Evolutionary conservation across 306 rosid species (phyloP), one percentile per base, ranked within the genome.

Genomic region (Clitoria ternatea): DNA sequence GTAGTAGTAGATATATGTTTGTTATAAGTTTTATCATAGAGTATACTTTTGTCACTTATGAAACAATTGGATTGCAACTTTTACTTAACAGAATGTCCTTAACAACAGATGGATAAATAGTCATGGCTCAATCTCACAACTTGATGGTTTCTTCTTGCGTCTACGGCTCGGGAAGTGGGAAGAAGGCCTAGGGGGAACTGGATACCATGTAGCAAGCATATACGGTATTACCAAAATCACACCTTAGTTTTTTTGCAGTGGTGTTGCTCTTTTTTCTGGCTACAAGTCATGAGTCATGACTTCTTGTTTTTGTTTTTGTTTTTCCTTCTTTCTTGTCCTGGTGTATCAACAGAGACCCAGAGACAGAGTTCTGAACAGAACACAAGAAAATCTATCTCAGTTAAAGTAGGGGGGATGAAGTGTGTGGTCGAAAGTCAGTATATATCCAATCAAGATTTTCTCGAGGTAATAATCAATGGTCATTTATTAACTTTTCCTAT

Each of bases 161-260:
- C 70, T 94, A 71, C 82, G 95, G 88, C 90, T 94, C 17, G 91
- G 99, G 78, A 89, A 89, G 81, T 83, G 90, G 92, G 91, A 91
- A 89, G 92, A 83, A 81, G 97, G 91, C 17, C 81, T 72, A 15
- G 89, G 89, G 22, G 87, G 96, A 74, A 84, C 96, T 37, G 90
- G 95, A 77, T 94, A 94, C 79, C 74, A 86, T 73, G 97, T 94
- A 70, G 97, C 96, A 78, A 81, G 78, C 68, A 83, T 94, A 80
- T 83, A 80, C 47, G 99, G 99, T 94, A 87, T 71, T 66, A 35
- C 61, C 29, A 77, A 67, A 72, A 45, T 37, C 13, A 14, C 17
- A 27, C 60, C 52, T 44, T 77, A 37, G n/a, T n/a, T 19, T 71
- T 59, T 56, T 75, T 79, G 12, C 36, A 49, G n/a, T n/a, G n/a